A percentile compares a stretch with the other conserved stretches of the same genome.
These are phyloP conservation scores for Limnanthes douglasii DNA, from an alignment of 345 rosid species.

Conservation along the genomic window DNA sequence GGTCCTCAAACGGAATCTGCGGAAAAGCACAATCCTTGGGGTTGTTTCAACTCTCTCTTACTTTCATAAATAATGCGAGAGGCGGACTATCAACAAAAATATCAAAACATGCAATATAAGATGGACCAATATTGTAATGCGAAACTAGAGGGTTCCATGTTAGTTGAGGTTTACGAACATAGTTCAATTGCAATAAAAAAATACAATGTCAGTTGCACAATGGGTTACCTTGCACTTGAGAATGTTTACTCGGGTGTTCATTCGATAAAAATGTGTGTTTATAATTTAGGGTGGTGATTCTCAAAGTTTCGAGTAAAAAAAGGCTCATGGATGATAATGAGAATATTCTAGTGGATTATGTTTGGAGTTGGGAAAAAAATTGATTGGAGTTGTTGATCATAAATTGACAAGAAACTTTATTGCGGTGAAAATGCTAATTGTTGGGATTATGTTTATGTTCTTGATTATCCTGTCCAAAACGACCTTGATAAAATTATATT, in stretches of 20 bases:
- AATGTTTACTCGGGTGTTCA: conserved; percentile 64
- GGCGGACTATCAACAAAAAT: conserved; percentile 77
- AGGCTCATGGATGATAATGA: conserved; percentile 46
- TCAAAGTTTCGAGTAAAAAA: conserved; percentile 58
- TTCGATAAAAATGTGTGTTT: conserved; percentile 52
- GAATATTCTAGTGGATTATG: conserved; percentile 41
- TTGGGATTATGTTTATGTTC: no score
- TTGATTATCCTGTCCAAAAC: no score
- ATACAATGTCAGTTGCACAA: conserved; percentile 65
- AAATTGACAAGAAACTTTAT: conserved; percentile 35
- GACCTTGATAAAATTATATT: no score
- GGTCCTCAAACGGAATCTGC: conserved; percentile 44
- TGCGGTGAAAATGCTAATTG: conserved; percentile 31
- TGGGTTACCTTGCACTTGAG: conserved; percentile 83
- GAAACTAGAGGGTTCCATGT: conserved; percentile 69
- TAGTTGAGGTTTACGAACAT: conserved; percentile 75
- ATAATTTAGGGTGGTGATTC: conserved; percentile 71
- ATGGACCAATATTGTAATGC: conserved; percentile 66
- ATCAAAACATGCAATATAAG: conserved; percentile 68
- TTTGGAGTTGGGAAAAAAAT: conserved; percentile 44
- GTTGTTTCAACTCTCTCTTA: conserved; percentile 69
- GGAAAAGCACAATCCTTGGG: conserved; percentile 47
- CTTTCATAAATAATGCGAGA: conserved; percentile 75
- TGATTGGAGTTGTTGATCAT: conserved; percentile 34
- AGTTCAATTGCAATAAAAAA: conserved; percentile 35